phyloP scores from a whole-genome alignment of 352 stramenopile species.

The Phytophthora pini region DNA sequence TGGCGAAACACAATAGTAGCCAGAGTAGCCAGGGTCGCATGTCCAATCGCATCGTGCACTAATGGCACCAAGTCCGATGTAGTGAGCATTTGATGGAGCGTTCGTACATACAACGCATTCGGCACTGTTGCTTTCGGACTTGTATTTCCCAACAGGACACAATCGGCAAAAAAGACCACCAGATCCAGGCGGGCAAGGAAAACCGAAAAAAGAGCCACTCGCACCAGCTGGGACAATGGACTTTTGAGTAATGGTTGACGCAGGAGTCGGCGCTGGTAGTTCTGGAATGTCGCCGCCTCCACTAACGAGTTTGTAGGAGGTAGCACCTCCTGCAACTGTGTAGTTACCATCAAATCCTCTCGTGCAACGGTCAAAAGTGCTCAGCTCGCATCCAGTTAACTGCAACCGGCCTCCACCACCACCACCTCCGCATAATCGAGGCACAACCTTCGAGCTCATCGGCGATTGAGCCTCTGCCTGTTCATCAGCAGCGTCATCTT shows the following conservation, averaged over 20 bases:
- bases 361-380: constrained; percentile 70
- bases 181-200: constrained; percentile 78
- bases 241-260: constrained; percentile 24
- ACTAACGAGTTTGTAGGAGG: constrained; percentile 36
- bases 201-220: constrained; percentile 78
- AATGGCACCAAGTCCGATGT: constrained; percentile 52
- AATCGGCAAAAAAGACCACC: constrained; percentile 76
- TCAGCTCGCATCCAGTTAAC: constrained; percentile 71
- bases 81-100: constrained; percentile 74
- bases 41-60: constrained; percentile 70
- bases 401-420: constrained; percentile 75
- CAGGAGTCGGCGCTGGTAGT: constrained; percentile 24
- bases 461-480: constrained; percentile 33
- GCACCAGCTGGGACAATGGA: constrained; percentile 43
- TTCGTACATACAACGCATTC: constrained; percentile 72
- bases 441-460: constrained; percentile 28
- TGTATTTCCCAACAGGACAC: constrained; percentile 69
- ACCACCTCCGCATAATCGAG: constrained; percentile 67
- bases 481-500: constrained; percentile 26
- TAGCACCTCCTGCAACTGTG: constrained; percentile 69
- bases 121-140: constrained; percentile 81
- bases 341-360: constrained; percentile 81
- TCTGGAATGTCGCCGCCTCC: constrained; percentile 15
- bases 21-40: constrained; percentile 81
- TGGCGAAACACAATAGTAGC: constrained; percentile 73